These are phyloP conservation scores for Gymnopus androsaceus DNA, from an alignment of 1,284 basidiomycete genomes.

Conservation along the genomic window DNA sequence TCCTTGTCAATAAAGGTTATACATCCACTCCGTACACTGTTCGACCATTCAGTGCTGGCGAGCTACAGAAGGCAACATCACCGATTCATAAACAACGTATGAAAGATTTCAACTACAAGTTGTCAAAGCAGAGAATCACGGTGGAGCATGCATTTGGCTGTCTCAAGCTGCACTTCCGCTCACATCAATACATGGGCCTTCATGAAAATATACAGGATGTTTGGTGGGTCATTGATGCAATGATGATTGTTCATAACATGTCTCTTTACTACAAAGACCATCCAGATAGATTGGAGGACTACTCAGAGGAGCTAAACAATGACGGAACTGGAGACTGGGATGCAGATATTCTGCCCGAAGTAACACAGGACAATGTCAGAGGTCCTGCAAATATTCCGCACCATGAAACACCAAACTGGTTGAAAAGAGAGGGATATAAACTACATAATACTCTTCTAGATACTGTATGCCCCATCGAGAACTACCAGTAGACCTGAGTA, in stretches of 20 bases:
- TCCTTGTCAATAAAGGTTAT: conserved; percentile 5
- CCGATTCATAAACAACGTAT: conserved; percentile 3
- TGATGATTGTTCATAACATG: conserved; percentile 18
- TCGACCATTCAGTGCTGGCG: conserved; percentile 7
- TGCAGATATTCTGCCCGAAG: too few species aligned
- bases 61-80: background rate
- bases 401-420: too few species aligned
- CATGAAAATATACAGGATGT: conserved; percentile 12
- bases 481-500: too few species aligned
- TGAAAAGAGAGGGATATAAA: too few species aligned
- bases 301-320: too few species aligned
- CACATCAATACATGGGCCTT: conserved; percentile 5
- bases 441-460: too few species aligned
- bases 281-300: conserved; percentile 2
- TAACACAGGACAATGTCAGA: too few species aligned
- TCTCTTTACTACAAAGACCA: conserved; percentile 11
- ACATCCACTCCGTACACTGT: conserved; percentile 4
- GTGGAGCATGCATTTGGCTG: conserved; percentile 11
- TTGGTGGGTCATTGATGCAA: conserved; percentile 14
- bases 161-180: conserved; percentile 12
- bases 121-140: conserved; percentile 6
- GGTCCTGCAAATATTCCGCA: too few species aligned
- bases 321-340: too few species aligned
- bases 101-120: conserved; percentile 7
- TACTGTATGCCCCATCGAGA: too few species aligned